Evolutionary conservation across 352 stramenopile genomes (phyloP).

Genomic region (Globisporangium orthogonon): DNA sequence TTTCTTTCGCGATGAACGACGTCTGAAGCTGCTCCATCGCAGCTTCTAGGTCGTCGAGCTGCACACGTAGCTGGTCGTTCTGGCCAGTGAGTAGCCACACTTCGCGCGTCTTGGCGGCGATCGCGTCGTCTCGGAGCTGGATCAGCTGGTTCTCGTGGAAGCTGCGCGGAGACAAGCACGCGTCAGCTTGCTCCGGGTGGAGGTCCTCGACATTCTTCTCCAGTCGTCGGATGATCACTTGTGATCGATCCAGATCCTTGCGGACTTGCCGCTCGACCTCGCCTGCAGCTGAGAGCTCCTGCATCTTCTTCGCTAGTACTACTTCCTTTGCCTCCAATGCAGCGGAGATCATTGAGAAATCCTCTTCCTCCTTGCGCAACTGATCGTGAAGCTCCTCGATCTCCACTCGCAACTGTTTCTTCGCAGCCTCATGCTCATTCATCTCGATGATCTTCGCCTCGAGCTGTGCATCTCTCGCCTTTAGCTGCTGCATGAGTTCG

Average conservation of each 20-base stretch:
- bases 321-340: constrained; percentile 46
- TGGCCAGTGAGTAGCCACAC: constrained; percentile 61
- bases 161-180: constrained; percentile 62
- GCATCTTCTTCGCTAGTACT: constrained; percentile 26
- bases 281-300: constrained; percentile 19
- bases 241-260: constrained; percentile 37
- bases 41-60: constrained; percentile 61
- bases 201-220: constrained; percentile 41
- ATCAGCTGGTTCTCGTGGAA: constrained; percentile 75
- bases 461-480: constrained; percentile 15
- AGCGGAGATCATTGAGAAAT: constrained; percentile 56
- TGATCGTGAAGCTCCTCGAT: constrained; percentile 36
- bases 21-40: constrained; percentile 61
- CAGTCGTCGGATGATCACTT: constrained; percentile 27
- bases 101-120: constrained; percentile 61
- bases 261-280: constrained; percentile 31
- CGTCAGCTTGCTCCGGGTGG: constrained; percentile 39
- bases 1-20: constrained; percentile 46
- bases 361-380: constrained; percentile 55
- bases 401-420: constrained; percentile 18
- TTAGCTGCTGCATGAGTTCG: constrained; percentile 45
- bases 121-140: constrained; percentile 61
- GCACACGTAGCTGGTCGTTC: constrained; percentile 55
- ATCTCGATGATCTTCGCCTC: constrained; percentile 5
- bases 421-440: constrained; percentile 12